Evolutionary conservation across 495 filamentous ascomycete species (phyloP).

Genomic region (Collariella sp.): DNA sequence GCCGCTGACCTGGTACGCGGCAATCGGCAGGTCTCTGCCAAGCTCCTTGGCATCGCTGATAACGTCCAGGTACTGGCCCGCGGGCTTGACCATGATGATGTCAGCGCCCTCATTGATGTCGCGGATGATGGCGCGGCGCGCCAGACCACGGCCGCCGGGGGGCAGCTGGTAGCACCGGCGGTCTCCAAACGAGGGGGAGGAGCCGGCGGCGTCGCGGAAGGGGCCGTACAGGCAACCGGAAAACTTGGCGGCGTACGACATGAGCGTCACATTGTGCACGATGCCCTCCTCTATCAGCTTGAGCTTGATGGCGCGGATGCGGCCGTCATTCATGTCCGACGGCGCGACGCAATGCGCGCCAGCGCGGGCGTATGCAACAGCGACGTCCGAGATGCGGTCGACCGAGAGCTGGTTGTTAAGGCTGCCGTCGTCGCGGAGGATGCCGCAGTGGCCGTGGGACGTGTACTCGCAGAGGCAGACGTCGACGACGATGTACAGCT

Average conservation of each 20-base stretch:
- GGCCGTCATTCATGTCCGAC: slow-evolving; percentile 97
- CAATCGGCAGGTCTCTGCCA: slow-evolving; percentile 79
- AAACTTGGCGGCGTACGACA: slow-evolving; percentile 98
- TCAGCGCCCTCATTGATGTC: slow-evolving; percentile 92
- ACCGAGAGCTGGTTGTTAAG: slow-evolving; percentile 89
- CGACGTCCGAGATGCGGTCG: slow-evolving; percentile 87
- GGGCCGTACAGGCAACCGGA: slow-evolving; percentile 93
- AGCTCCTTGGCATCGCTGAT: slow-evolving; percentile 93
- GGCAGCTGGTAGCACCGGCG: slow-evolving; percentile 94
- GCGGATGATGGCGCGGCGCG: slow-evolving; percentile 78
- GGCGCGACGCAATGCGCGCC: slow-evolving; percentile 96
- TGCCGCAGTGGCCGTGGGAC: slow-evolving; percentile 96
- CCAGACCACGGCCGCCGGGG: slow-evolving; percentile 84
- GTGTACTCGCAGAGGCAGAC: slow-evolving; percentile 99
- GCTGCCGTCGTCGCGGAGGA: slow-evolving; percentile 80
- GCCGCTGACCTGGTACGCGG: slow-evolving; percentile 93
- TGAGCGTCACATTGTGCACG: slow-evolving; percentile 78
- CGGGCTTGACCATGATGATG: slow-evolving; percentile 98
- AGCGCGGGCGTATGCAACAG: slow-evolving; percentile 83
- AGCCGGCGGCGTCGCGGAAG: slow-evolving; percentile 93
- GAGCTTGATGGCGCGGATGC: slow-evolving; percentile 90
- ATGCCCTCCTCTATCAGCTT: slow-evolving; percentile 89
- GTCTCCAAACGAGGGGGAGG: slow-evolving; percentile 86
- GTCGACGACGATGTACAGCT: slow-evolving; percentile 81
- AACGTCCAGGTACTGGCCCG: slow-evolving; percentile 88